Evolutionary conservation across 1,284 basidiomycete species (phyloP), one percentile per base, ranked within the genome.

Genomic region (Ustilago nuda): DNA sequence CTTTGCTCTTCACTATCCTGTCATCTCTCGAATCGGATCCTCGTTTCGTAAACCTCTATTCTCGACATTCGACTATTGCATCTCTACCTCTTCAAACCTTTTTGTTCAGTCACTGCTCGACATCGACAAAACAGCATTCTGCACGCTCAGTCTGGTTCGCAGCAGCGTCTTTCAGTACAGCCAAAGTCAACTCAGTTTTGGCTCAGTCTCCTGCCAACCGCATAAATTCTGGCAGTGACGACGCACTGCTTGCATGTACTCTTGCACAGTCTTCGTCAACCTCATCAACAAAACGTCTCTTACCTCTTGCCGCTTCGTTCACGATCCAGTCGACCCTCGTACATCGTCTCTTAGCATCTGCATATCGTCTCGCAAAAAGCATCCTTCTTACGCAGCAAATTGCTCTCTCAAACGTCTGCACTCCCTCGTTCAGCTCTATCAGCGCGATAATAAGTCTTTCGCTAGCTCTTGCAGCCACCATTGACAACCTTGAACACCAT

Each of bases 301-400:
- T 23, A 8, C 17, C 43, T 45, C 13, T 19, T 45, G 30, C 33
- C 52, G 8, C 19, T 33, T 35, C 33, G 48, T 36, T 41, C 53
- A 30, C 19, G n/a, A 19, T 39, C 30, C 37, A 37, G n/a, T 50
- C 30, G 23, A 36, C 17, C 56, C 4, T 48, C 45, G 17, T 30
- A 12, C 36, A 35, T 36, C 52, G 19, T 45, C 27, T 12, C 39
- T 27, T 39, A 54, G 61, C 66, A 63, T 59, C 66, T 63, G 61
- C 66, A 64, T 61, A 60, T 37, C 33, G 30, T 36, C 17, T 50
- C 27, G 41, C 61, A 54, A 57, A 27, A 39, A 55, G 53, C 56
- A 57, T 57, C 56, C 37, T 61, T 37, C 39, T 17, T 32, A 27
- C 50, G 51, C 51, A 61, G 12, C 30, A 39, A 48, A 36, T 1